Evolutionary conservation across 352 stramenopile genomes (phyloP).

Genomic region (Phytophthora pseudosyringae): DNA sequence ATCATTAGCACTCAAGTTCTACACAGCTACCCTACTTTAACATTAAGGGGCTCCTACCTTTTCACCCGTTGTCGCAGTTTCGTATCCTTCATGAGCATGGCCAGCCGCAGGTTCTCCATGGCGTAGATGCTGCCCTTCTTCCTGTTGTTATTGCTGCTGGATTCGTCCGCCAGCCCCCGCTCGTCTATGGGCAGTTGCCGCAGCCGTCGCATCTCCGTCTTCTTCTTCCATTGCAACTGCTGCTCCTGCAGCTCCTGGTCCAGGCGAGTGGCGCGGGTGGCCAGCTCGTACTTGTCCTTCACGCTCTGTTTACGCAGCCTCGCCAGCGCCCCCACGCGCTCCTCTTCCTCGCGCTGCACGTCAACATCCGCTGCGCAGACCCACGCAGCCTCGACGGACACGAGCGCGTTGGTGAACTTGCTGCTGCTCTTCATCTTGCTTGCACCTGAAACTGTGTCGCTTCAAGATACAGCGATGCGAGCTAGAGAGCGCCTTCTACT

Average conservation of each 20-base stretch:
- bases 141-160: constrained; percentile 40
- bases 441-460: neutral
- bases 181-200: constrained; percentile 11
- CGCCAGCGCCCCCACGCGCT: constrained; percentile 26
- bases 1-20: neutral
- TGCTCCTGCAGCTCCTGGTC: constrained; percentile 61
- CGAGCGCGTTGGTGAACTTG: constrained; percentile 36
- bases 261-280: constrained; percentile 44
- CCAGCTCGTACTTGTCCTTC: constrained; percentile 61
- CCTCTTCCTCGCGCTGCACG: constrained; percentile 57
- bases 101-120: constrained; percentile 68
- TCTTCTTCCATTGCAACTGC: constrained; percentile 46
- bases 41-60: constrained; percentile 33
- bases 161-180: constrained; percentile 18
- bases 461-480: constrained; percentile 7
- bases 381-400: constrained; percentile 64
- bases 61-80: constrained; percentile 45
- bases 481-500: no score
- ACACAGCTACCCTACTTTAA: neutral
- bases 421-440: constrained; percentile 36
- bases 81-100: constrained; percentile 51
- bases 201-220: constrained; percentile 22
- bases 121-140: constrained; percentile 51
- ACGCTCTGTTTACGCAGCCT: constrained; percentile 32
- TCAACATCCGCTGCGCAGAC: constrained; percentile 63